phyloP scores from a whole-genome alignment of 106 monocot genomes.

The Dendrobium chrysotoxum region DNA sequence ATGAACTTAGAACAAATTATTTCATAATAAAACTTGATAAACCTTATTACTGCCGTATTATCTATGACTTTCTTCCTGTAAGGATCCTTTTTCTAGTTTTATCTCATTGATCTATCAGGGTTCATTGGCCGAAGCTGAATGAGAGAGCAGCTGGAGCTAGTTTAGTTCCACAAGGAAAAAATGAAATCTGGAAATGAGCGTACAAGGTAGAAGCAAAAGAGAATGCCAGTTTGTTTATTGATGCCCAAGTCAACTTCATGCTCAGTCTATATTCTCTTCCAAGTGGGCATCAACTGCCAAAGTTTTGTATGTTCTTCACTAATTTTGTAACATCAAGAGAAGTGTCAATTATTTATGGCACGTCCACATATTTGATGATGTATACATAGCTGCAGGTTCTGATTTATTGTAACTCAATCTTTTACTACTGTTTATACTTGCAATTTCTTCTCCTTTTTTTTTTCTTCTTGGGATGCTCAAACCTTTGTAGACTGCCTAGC shows the following conservation, averaged over 20 bases:
- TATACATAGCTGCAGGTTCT: too few relatives aligned
- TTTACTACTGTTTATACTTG: too few relatives aligned
- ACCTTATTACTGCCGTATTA: background rate
- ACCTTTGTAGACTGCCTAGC: too few relatives aligned
- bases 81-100: background rate
- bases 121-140: background rate
- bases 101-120: background rate
- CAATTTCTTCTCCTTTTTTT: too few relatives aligned
- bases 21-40: background rate
- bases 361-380: background rate
- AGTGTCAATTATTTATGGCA: background rate
- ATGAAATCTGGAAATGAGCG: background rate
- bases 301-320: background rate
- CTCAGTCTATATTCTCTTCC: background rate
- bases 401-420: too few relatives aligned
- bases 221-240: background rate
- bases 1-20: background rate
- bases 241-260: background rate
- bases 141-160: background rate
- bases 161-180: too few relatives aligned
- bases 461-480: too few relatives aligned
- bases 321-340: background rate
- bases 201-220: background rate
- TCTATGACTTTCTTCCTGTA: background rate
- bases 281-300: background rate